phyloP scores from a whole-genome alignment of 2,329 filamentous ascomycete species.

The Epicoccum nigrum region DNA sequence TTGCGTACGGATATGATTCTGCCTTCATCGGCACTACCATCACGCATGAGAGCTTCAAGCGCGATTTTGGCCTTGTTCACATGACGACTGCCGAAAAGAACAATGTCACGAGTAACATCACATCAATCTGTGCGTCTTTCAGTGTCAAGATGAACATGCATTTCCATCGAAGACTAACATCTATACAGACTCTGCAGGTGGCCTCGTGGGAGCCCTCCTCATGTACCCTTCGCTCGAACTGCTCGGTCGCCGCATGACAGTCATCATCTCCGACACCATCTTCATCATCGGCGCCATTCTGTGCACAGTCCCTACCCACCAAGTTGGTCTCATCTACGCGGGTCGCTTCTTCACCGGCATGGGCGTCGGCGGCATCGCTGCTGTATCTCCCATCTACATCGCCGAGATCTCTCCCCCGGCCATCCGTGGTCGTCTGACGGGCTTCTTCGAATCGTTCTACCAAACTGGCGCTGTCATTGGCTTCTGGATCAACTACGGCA shows the following conservation, averaged over 20 bases:
- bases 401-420: conserved; percentile 64
- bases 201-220: conserved; percentile 60
- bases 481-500: conserved; percentile 56
- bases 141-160: too few relatives aligned
- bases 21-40: conserved; percentile 80
- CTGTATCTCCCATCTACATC: conserved; percentile 66
- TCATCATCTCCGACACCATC: conserved; percentile 55
- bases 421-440: conserved; percentile 63
- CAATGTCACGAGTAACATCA: conserved; percentile 56
- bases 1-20: conserved; percentile 69
- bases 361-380: conserved; percentile 50
- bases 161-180: neutral
- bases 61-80: conserved; percentile 68
- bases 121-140: conserved; percentile 44
- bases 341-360: conserved; percentile 50
- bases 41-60: conserved; percentile 69
- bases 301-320: conserved; percentile 40
- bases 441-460: conserved; percentile 57
- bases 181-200: conserved; percentile 52
- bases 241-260: conserved; percentile 58
- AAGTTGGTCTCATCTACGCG: conserved; percentile 49
- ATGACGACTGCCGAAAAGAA: conserved; percentile 53
- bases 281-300: conserved; percentile 52
- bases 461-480: conserved; percentile 47
- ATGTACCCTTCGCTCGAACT: conserved; percentile 53